Conservation (phyloP, 2,329 filamentous ascomycete species). For the Nemania diffusa region DNA sequence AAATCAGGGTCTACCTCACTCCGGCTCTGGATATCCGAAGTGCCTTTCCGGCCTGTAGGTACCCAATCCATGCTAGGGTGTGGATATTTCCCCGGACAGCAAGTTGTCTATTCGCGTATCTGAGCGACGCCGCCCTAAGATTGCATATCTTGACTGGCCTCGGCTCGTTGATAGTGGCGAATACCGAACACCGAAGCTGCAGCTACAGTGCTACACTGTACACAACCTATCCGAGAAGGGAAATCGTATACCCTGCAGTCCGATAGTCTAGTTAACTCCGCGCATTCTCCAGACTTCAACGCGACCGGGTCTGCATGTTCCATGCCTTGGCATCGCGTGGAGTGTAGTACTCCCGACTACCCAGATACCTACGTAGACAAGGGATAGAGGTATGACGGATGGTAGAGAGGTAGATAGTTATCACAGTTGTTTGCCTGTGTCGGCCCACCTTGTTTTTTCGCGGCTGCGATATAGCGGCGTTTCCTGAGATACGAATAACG, state of each 20-base stretch:
- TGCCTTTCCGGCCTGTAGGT: neutral
- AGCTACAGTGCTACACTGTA: neutral
- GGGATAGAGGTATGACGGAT: neutral
- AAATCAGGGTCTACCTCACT: conserved; percentile 5
- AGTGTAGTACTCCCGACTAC: neutral
- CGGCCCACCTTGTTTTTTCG: neutral
- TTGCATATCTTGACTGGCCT: conserved; percentile 3
- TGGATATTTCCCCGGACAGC: conserved; percentile 24
- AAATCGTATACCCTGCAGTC: conserved; percentile 11
- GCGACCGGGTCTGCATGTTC: conserved; percentile 12
- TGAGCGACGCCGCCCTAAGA: conserved; percentile 30
- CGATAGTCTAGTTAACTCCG: conserved; percentile 28
- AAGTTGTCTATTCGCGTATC: neutral
- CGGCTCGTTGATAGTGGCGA: conserved; percentile 11
- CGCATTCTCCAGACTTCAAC: conserved; percentile 19
- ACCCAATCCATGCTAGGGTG: neutral
- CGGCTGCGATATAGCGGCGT: neutral
- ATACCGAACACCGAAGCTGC: conserved; percentile 23
- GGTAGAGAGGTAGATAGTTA: neutral
- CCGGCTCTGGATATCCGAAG: neutral
- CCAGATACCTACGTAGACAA: neutral
- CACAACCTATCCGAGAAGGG: conserved; percentile 13
- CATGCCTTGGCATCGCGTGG: conserved; percentile 9
- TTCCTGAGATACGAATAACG: neutral
- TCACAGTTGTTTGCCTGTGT: neutral